Evolutionary conservation across 2,329 filamentous ascomycete species (phyloP), one percentile per base, ranked within the genome.

Genomic region (Hymenotorrendiella dingleyae): DNA sequence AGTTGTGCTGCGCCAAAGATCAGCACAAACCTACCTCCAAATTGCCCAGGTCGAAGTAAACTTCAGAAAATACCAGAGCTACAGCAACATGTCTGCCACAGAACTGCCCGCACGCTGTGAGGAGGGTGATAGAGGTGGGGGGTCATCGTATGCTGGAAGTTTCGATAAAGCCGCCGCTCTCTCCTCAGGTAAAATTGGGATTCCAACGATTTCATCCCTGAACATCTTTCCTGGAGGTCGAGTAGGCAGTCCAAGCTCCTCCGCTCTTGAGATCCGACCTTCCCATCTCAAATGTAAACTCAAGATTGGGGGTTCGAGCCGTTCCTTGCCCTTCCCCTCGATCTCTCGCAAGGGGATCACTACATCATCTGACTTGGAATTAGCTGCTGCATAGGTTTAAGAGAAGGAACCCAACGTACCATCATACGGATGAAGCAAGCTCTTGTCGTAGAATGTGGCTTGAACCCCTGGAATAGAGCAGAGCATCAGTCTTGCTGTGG

Each of bases 211-310:
- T 23, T 41, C 43, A 6, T 17, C 9, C 17, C 37, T 24, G 20
- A 55, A 55, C 50, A 55, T 52, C 38, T 55, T 55, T 5, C 50
- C 53, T 5, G 53, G 53, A 6, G 48, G 45, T 4, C 14, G 3
- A 5, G 37, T 36, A 8, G 42, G 43, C 9, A 54, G 34, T 9
- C 38, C 40, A 6, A 40, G 27, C 19, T 42, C 32, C 16, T 51
- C 22, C 20, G 48, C 36, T 28, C 23, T 44, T 6, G 12, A 21
- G 8, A 44, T 34, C 14, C 52, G 50, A 16, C 52, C 50, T 6
- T 32, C 12, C 52, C 50, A 53, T 16, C 42, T 41, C 30, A 54
- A 30, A 21, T 38, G 36, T 10, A 54, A 19, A 26, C 35, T 48
- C 12, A 53, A 22, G 4, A 40, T 37, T 19, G 39, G 35, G n/a